These are phyloP conservation scores for Fomitopsis palustris DNA, from an alignment of 1,284 basidiomycete genomes.

Conservation along the genomic window DNA sequence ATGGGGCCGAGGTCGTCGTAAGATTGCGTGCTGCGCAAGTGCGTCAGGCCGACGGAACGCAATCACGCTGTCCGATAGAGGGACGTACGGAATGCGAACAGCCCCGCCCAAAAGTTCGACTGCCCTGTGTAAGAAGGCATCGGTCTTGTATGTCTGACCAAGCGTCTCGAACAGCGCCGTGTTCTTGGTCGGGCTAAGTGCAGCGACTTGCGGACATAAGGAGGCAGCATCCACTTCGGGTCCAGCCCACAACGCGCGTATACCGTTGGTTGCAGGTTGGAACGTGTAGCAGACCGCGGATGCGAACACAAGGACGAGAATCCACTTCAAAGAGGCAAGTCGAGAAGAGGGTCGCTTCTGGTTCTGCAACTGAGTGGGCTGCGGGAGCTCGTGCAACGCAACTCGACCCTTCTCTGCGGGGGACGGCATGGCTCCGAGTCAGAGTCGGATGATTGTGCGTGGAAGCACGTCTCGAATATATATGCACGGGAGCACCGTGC, in stretches of 20 bases:
- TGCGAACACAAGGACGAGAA: background rate
- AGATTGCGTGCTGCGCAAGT: constrained; percentile 30
- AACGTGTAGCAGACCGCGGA: background rate
- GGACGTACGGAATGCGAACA: constrained; percentile 34
- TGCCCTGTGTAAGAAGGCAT: constrained; percentile 43
- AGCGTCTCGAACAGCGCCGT: constrained; percentile 39
- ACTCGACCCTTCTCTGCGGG: constrained; percentile 9
- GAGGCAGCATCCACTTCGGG: background rate
- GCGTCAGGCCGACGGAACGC: background rate
- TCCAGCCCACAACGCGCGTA: background rate
- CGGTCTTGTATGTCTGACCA: constrained; percentile 36
- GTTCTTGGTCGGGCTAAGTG: constrained; percentile 41
- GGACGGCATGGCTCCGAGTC: constrained; percentile 16
- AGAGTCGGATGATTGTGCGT: background rate
- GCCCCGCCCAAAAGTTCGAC: constrained; percentile 55
- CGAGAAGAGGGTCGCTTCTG: background rate
- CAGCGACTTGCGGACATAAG: constrained; percentile 44
- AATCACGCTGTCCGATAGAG: background rate
- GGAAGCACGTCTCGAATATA: background rate
- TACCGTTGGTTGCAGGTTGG: background rate
- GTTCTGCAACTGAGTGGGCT: background rate
- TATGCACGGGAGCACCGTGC: background rate
- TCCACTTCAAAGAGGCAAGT: background rate
- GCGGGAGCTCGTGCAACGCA: constrained; percentile 8
- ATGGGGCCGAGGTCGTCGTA: constrained; percentile 40